These are phyloP conservation scores for Saccharomycopsis sp. DNA, from an alignment of 805 yeast species.

Conservation along the genomic window DNA sequence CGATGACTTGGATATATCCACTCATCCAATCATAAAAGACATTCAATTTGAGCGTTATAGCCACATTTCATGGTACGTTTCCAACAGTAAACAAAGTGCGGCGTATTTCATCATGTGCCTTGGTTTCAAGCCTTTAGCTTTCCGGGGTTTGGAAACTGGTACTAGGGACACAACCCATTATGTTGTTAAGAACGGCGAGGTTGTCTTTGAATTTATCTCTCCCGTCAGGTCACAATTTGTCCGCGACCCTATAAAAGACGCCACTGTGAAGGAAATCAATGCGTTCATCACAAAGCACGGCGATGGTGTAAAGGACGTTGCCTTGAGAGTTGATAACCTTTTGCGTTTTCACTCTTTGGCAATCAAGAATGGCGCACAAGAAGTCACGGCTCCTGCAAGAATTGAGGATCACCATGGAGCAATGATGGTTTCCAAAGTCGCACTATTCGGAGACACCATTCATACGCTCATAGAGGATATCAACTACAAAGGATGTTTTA, in stretches of 20 bases:
- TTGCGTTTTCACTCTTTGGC: slow-evolving; percentile 41
- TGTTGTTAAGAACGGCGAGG: slow-evolving; percentile 52
- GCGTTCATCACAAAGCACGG: slow-evolving; percentile 53
- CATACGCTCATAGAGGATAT: slow-evolving; percentile 59
- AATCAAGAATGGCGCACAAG: slow-evolving; percentile 43
- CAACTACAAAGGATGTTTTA: slow-evolving; percentile 33
- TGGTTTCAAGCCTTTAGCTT: slow-evolving; percentile 63
- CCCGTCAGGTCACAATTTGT: slow-evolving; percentile 29
- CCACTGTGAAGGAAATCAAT: slow-evolving; percentile 34
- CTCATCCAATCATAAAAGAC: slow-evolving; percentile 1
- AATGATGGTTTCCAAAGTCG: slow-evolving; percentile 45
- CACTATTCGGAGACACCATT: slow-evolving; percentile 52
- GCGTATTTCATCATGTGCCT: slow-evolving; percentile 43
- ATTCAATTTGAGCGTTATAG: slow-evolving; percentile 39
- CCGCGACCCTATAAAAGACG: slow-evolving; percentile 24
- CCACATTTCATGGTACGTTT: slow-evolving; percentile 62
- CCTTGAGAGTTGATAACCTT: slow-evolving; percentile 54
- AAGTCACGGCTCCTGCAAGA: slow-evolving; percentile 28
- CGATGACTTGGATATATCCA: neutral
- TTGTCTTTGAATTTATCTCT: slow-evolving; percentile 41
- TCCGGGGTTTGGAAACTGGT: slow-evolving; percentile 63
- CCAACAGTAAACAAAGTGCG: slow-evolving; percentile 66
- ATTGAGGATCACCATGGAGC: slow-evolving; percentile 35
- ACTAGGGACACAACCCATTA: slow-evolving; percentile 47
- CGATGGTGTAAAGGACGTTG: slow-evolving; percentile 74